A percentile compares a stretch with the other conserved stretches of the same genome.
Conservation (phyloP, 495 filamentous ascomycete species). For the Penicillium silybi region DNA sequence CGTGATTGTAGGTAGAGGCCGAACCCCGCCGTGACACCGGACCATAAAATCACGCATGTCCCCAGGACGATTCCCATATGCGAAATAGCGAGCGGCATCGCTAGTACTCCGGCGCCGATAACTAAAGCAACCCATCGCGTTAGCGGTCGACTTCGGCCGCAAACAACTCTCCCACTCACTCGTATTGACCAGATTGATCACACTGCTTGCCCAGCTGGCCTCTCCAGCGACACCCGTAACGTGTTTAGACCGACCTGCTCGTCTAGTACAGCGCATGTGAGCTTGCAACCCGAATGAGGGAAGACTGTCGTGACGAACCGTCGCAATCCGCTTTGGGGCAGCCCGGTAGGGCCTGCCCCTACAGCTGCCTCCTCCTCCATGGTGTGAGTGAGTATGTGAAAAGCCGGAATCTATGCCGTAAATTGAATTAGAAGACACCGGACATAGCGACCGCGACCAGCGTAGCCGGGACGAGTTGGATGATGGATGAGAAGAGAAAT, state of each 20-base stretch:
- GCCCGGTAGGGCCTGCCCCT: constrained; percentile 22
- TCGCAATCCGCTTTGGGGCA: constrained; percentile 22
- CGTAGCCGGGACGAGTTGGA: constrained; percentile 6
- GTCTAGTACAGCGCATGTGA: constrained; percentile 26
- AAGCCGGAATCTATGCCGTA: constrained; percentile 3
- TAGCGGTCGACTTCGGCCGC: background rate
- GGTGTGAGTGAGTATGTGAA: constrained; percentile 1
- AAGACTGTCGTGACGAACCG: constrained; percentile 23
- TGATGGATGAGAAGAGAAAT: constrained; percentile 1
- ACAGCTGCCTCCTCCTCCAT: constrained; percentile 35
- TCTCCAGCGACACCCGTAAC: constrained; percentile 54
- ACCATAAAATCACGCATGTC: constrained; percentile 82
- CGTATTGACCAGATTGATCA: constrained; percentile 94
- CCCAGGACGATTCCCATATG: constrained; percentile 88
- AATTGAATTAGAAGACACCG: constrained; percentile 4
- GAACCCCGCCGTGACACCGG: constrained; percentile 80
- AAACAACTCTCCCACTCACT: constrained; percentile 39
- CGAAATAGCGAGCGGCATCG: constrained; percentile 90
- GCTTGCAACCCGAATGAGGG: constrained; percentile 1
- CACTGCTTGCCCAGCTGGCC: constrained; percentile 85
- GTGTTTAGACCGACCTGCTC: constrained; percentile 47
- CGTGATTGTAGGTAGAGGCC: constrained; percentile 91
- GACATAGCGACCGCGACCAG: constrained; percentile 22
- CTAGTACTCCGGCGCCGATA: constrained; percentile 87
- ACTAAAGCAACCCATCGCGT: constrained; percentile 47